phyloP scores from a whole-genome alignment of 192 early-diverging fungal species.

The Powellomyces hirtus region DNA sequence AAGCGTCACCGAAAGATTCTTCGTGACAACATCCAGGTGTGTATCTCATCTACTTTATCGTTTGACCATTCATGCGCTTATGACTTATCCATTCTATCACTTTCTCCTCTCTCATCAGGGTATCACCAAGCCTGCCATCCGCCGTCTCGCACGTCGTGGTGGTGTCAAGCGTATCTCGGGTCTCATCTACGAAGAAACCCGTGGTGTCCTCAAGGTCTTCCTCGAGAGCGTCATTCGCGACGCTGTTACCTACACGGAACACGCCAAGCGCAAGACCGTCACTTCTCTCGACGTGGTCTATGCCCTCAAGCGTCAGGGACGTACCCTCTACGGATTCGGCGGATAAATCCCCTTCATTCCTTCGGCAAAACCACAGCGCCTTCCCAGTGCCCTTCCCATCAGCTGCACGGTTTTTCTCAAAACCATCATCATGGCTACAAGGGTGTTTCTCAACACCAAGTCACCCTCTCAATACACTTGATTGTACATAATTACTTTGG shows the following conservation, averaged over 20 bases:
- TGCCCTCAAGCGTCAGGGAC: conserved; percentile 94
- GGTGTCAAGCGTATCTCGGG: conserved; percentile 99
- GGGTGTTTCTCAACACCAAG: background rate
- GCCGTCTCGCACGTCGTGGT: conserved; percentile 98
- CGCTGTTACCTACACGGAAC: conserved; percentile 98
- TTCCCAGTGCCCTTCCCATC: background rate
- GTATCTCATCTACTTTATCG: conserved; percentile 24
- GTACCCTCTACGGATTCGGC: conserved; percentile 88
- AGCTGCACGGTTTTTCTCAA: background rate
- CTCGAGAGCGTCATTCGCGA: conserved; percentile 99
- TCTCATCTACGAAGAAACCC: conserved; percentile 99
- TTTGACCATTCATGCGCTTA: conserved; percentile 2
- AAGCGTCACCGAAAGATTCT: conserved; percentile 99
- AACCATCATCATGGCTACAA: background rate
- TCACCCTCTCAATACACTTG: background rate
- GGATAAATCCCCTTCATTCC: conserved; percentile 48
- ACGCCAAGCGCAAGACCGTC: conserved; percentile 99
- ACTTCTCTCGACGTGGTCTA: conserved; percentile 99
- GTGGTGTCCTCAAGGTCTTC: conserved; percentile 95
- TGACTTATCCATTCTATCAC: background rate
- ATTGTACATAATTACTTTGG: background rate
- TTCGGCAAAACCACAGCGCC: background rate
- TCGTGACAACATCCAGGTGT: conserved; percentile 90
- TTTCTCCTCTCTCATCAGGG: conserved; percentile 39
- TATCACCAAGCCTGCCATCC: conserved; percentile 98